Evolutionary conservation across 2,329 filamentous ascomycete genomes (phyloP).

Genomic region (Cryoendolithus antarcticus): DNA sequence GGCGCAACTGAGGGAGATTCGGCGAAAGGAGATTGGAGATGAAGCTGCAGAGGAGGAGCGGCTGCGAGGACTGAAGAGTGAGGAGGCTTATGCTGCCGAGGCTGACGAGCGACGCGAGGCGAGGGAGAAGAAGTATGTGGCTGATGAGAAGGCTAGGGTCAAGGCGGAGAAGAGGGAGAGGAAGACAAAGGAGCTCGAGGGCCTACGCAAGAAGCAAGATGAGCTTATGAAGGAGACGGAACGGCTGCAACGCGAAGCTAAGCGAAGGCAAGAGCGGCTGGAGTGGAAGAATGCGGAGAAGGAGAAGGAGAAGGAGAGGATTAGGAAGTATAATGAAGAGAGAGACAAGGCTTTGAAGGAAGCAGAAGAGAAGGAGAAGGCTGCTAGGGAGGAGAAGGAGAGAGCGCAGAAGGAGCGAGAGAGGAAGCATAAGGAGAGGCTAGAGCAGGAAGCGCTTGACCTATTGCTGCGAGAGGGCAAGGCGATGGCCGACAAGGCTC

Average conservation of each 20-base stretch:
- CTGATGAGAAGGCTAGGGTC: slow-evolving; percentile 46
- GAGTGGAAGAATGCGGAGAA: slow-evolving; percentile 33
- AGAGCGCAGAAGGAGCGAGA: slow-evolving; percentile 24
- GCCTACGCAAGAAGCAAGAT: slow-evolving; percentile 37
- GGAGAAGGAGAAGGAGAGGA: slow-evolving; percentile 42
- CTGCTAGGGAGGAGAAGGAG: slow-evolving; percentile 35
- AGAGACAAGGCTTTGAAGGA: slow-evolving; percentile 27
- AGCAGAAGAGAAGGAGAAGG: slow-evolving; percentile 40
- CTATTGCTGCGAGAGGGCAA: slow-evolving; percentile 43
- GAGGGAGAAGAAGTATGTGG: slow-evolving; percentile 49
- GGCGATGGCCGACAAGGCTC: slow-evolving; percentile 40
- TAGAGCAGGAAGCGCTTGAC: slow-evolving; percentile 44
- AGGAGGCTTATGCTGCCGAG: slow-evolving; percentile 60
- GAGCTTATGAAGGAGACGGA: slow-evolving; percentile 31
- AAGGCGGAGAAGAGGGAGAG: slow-evolving; percentile 50
- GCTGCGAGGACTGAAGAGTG: slow-evolving; percentile 54
- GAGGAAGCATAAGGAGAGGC: slow-evolving; percentile 38
- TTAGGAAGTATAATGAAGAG: slow-evolving; percentile 40
- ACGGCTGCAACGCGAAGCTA: slow-evolving; percentile 34
- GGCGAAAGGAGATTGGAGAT: slow-evolving; percentile 55
- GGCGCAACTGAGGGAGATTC: slow-evolving; percentile 54
- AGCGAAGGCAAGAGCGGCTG: slow-evolving; percentile 36
- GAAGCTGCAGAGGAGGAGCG: slow-evolving; percentile 56
- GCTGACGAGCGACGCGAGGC: slow-evolving; percentile 48
- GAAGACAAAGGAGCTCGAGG: slow-evolving; percentile 38